phyloP scores from a whole-genome alignment of 192 early-diverging fungal genomes.

The Globomyces pollinis-pini region DNA sequence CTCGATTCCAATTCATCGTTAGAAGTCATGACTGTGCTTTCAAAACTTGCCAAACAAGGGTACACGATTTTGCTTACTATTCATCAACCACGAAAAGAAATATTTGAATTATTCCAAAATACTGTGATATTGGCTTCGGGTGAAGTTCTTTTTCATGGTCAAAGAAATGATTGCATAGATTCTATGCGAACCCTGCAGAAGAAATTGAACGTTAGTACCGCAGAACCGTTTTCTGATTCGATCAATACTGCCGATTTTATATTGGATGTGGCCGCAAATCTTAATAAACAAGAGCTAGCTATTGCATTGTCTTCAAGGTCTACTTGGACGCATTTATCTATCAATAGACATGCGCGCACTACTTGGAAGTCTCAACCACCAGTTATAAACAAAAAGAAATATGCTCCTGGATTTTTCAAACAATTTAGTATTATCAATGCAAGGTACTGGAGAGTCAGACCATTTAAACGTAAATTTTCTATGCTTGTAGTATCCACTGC shows the following conservation, averaged over 20 bases:
- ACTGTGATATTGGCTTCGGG: constrained; percentile 69
- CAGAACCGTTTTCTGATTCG: neutral
- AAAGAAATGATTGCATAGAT: neutral
- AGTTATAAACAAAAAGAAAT: neutral
- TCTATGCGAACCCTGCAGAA: neutral
- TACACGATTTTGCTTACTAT: neutral
- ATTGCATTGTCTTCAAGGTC: neutral
- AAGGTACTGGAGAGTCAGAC: constrained; percentile 21
- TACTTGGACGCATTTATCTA: neutral
- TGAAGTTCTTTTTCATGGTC: neutral
- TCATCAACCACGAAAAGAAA: constrained; percentile 8
- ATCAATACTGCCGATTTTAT: constrained; percentile 22
- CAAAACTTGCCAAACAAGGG: neutral
- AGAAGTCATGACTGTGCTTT: neutral
- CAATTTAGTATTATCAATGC: constrained; percentile 14
- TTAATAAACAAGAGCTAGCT: neutral
- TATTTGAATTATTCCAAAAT: constrained; percentile 63
- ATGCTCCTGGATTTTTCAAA: neutral
- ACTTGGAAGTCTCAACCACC: neutral
- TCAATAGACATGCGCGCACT: no score
- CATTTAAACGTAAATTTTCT: constrained; percentile 20
- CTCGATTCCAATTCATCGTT: neutral
- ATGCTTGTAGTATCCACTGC: constrained; percentile 19
- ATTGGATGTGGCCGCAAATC: constrained; percentile 16
- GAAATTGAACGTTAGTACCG: no score